Base-by-base conservation (phyloP, 163 green algal species). In the Chlorella variabilis region DNA sequence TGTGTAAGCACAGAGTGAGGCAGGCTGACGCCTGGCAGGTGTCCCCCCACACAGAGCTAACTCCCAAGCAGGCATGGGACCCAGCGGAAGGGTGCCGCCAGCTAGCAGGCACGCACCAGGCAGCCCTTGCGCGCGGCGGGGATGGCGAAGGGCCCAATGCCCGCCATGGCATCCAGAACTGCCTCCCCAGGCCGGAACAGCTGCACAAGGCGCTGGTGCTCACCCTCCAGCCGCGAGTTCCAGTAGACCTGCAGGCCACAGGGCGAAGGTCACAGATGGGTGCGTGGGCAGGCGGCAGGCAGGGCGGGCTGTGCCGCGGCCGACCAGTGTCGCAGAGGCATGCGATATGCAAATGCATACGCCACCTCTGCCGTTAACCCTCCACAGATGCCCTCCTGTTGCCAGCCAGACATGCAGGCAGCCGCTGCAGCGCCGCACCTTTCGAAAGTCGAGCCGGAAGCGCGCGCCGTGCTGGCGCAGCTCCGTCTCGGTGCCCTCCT, bases 121-220 rank as follows among this genome's bases (percentile, higher is more conserved):
- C 92, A 97, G 34, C 93, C 93, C 31, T 86, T 80, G 51, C 90
- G 81, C 0, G 91, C 96, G 20, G 97, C 97, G 5, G 97, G 97
- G 27, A 99, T 81, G 4, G 95, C 96, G 89, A 99, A 99, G 21
- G 97, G 97, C 17, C 97, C 97, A 17, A 99, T 95, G 71, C 97
- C 97, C 21, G 92, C 92, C 94, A 98, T 99, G 71, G 97, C 91
- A 85, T 99, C 97, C 15, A 93, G 82, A n/a, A 99, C 84, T 9
- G 95, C 84, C 2, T 98, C 79, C 0, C 74, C 84, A 0, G 84
- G 84, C 51, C 78, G 48, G 71, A 97, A 96, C 6, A 38, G 41
- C 39, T 39, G 73, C n/a, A 97, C 92, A 78, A 98, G 88, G 15
- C 97, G 90, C 58, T 89, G 83, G 92, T 99, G 97, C 89, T 99